Conservation (phyloP, 164 flowering plant genomes). For the Cinnamomum chago region DNA sequence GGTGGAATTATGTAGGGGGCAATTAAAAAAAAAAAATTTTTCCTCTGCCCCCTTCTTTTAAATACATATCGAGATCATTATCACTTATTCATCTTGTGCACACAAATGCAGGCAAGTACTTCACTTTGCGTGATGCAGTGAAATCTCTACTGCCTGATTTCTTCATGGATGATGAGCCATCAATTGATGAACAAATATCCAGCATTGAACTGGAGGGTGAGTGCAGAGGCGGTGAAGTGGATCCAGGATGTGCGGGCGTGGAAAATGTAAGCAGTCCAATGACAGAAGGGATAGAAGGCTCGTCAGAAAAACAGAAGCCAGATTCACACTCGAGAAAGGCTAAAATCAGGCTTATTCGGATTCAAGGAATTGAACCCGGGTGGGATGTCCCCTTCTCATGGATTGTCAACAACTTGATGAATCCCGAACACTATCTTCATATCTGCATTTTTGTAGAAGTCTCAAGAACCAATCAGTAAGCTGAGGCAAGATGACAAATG, state of each 20-base stretch:
- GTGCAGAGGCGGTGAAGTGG: conserved; percentile 13
- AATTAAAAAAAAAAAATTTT: too few species aligned
- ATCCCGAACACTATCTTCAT: conserved; percentile 86
- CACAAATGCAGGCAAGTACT: conserved; percentile 56
- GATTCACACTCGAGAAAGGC: conserved; percentile 18
- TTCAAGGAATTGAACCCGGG: conserved; percentile 88
- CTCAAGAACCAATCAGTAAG: conserved; percentile 16
- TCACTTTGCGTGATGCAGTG: conserved; percentile 65
- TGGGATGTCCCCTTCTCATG: conserved; percentile 85
- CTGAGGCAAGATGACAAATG: conserved; percentile 7
- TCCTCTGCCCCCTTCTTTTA: too few species aligned
- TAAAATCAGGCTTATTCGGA: conserved; percentile 69
- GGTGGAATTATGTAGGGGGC: too few species aligned
- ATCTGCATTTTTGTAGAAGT: conserved; percentile 59
- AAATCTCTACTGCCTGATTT: conserved; percentile 62
- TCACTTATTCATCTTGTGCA: neutral
- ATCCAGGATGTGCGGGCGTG: neutral
- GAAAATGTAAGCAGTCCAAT: conserved; percentile 23
- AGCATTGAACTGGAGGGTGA: conserved; percentile 30
- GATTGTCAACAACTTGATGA: conserved; percentile 78
- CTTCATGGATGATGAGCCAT: conserved; percentile 31
- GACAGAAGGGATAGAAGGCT: conserved; percentile 20
- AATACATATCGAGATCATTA: neutral
- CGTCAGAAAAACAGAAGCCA: conserved; percentile 4
- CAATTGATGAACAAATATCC: conserved; percentile 22